Evolutionary conservation across 345 rosid genomes (phyloP), one percentile per base, ranked within the genome.

Genomic region (Tarenaya hassleriana): DNA sequence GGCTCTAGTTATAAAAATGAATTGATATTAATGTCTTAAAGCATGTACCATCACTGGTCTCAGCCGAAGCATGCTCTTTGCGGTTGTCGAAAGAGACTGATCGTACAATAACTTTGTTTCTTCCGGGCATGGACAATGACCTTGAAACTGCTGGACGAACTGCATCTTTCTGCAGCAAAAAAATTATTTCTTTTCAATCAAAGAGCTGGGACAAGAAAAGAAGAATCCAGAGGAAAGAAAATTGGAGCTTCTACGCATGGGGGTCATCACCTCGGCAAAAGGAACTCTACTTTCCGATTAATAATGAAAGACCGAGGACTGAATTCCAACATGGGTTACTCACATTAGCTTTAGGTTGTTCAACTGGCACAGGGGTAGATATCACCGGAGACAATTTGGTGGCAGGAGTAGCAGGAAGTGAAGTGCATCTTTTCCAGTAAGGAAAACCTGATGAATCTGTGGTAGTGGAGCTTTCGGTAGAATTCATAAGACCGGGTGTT

Each of bases 51-150:
- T 72, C 78, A 54, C 33, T 56, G 11, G 76, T 60, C 71, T 75
- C 80, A 24, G 56, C 47, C 0, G 44, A 43, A 32, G 42, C 44
- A 50, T 64, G 67, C 41, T 78, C 76, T 48, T 64, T 70, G 59
- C 14, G 52, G n/a, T 79, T 45, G 58, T 81, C 71, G 51, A 87
- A 81, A 55, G 96, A 87, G 55, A 69, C 50, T 29, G 88, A 72
- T 73, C 95, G 74, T 12, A 91, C 95, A 50, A 91, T 87, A 19
- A 91, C 88, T 63, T 74, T 48, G 66, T 79, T 86, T 68, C 73
- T 61, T 39, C 82, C 86, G 0, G 97, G 86, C 67, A 80, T 64
- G 0, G 96, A 82, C 47, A 80, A 76, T 20, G 96, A 91, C 69
- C 96, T 79, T 34, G 96, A 79, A 62, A 87, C 88, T 5, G 60